Evolutionary conservation across 306 rosid species (phyloP), one percentile per base, ranked within the genome.

Genomic region (Trifolium subterraneum): DNA sequence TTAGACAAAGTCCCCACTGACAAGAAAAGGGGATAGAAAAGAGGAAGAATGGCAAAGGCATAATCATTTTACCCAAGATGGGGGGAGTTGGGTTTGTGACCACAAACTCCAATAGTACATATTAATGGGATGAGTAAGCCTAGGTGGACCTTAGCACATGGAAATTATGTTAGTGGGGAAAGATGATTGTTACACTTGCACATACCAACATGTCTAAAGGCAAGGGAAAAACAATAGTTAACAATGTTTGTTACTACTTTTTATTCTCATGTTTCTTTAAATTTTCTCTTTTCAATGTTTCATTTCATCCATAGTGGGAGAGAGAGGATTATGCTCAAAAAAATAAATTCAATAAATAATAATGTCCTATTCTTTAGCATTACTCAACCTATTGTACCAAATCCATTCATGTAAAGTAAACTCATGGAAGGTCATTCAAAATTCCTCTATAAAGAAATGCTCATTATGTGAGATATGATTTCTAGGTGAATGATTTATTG

Each of bases 161-260:
- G 82, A 74, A 65, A 79, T 75, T 76, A 73, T 80, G 83, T 52
- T 83, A 83, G 88, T 86, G 91, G 91, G 81, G 67, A 75, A 79
- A 42, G 83, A 20, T 91, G 86, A 89, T 86, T 86, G 83, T 85
- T 85, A 79, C 89, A 87, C 85, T 87, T 79, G 47, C 79, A 77
- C 79, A 22, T 76, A 71, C 79, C 84, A 67, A 78, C 79, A n/a
- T 86, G 67, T 84, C 84, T 55, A 77, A 85, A 78, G 41, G 70
- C 68, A 18, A 63, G 9, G 73, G 69, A 54, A 56, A 73, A 85
- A 82, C 68, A 87, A 73, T 75, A 83, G 75, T 83, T 73, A 74
- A 10, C 77, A 85, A 80, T 67, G 73, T 81, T 77, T 67, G 73
- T 81, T 72, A 65, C 76, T 66, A 33, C 68, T 42, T 78, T 64